Evolutionary conservation across 2,329 filamentous ascomycete species (phyloP), one percentile per base, ranked within the genome.

Genomic region (Colletotrichum cuscutae): DNA sequence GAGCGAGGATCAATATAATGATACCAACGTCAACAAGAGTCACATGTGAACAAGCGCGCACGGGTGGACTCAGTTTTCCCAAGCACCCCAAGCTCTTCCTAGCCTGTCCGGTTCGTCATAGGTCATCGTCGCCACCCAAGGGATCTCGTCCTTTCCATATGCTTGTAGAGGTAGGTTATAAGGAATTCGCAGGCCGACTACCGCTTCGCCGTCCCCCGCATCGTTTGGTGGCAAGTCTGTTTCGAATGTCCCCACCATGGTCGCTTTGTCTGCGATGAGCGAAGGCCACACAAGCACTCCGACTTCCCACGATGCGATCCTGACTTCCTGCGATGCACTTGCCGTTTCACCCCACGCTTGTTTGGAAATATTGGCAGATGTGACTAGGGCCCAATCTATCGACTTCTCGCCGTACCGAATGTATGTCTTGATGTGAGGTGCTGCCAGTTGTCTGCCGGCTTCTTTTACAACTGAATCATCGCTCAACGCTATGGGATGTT

Each of bases 341-440:
- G 80, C 81, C 3, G 88, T 85, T 49, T 93, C 91, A 1, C 95
- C 95, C 95, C 95, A 98, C 0, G 95, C 95, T 81, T 97, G 95
- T 74, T 92, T 96, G 1, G 94, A 97, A 2, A 98, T 81, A 76
- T 97, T 98, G n/a, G 95, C 95, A n/a, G 94, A 97, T 0, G 94
- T 97, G 2, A 97, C 80, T 75, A 98, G 86, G 1, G 94, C 94
- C 95, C 95, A 98, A 78, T 97, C 93, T 52, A 97, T 91, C 0
- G 82, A 81, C 22, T 83, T 78, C n/a, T 80, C 76, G 65, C 84
- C 82, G 76, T 88, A 95, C 5, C 93, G 90, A 57, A 95, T 91
- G 78, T 97, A 98, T 0, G 95, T 97, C 81, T 98, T 98, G 79
- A 97, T 93, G 77, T 98, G 95, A 0, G 95, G 95, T 1, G 94